Base-by-base conservation (phyloP, 1,139 yeast species). In the Sugiyamaella castrensis region DNA sequence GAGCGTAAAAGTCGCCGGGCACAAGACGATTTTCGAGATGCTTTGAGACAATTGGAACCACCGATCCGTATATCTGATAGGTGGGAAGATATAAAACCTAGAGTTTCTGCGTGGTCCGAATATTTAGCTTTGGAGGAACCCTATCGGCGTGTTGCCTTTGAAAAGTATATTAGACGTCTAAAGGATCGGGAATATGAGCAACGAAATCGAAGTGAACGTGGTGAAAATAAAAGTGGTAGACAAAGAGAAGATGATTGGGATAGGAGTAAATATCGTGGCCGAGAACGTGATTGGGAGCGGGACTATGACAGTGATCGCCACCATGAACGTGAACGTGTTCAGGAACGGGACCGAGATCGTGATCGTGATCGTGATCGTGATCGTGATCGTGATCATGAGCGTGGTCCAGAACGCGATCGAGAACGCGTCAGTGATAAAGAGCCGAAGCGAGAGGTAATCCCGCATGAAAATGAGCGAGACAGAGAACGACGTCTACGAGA, bases 61-160 rank as follows among this genome's bases (percentile, higher is more conserved):
- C 67, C 65, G 2, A 53, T 62, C 8, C 51, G 54, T 7, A 53
- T 61, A 12, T 64, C 62, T 1, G 66, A 64, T 12, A 61, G 65
- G 1, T 74, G 76, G 74, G 74, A 68, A n/a, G 64, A 57, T 4
- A 67, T 69, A 5, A 59, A 62, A 48, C 58, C 62, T 9, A 61
- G 68, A 13, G 51, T 76, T 8, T 54, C 59, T 37, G 48, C 60
- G 9, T 54, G 64, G 1, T 64, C 64, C 1, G 76, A 74, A 54
- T 74, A 61, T 52, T 46, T 53, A 33, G 71, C 69, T 1, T 53
- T 76, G 3, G 68, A 64, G 1, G 65, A 66, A 39, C 71, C 70
- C 10, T 66, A 63, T n/a, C 45, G 57, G 2, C 53, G 71, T 26
- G 47, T 53, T 30, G 68, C 71, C 8, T 72, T 69, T 56, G 68